phyloP scores from a whole-genome alignment of 2,329 filamentous ascomycete genomes.

The Orbilia ellipsospora region DNA sequence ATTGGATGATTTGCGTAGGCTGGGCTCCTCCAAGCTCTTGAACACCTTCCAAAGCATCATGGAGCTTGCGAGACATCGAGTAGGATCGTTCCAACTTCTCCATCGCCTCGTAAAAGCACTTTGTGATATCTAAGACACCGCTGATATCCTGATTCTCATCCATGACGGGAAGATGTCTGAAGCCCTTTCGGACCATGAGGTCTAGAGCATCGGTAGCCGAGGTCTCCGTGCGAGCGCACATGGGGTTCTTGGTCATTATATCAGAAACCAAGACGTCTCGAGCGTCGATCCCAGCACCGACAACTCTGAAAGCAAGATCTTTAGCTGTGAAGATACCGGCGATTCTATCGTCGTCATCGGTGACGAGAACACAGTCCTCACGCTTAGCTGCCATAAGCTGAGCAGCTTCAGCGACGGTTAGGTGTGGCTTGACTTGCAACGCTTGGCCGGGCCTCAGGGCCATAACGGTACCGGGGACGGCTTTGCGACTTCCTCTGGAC shows the following conservation, averaged over 20 bases:
- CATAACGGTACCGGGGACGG: slow-evolving; percentile 90
- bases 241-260: slow-evolving; percentile 99
- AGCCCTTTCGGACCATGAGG: slow-evolving; percentile 97
- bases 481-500: slow-evolving; percentile 84
- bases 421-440: slow-evolving; percentile 95
- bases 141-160: slow-evolving; percentile 99
- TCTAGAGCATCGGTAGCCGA: slow-evolving; percentile 97
- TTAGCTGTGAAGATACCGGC: slow-evolving; percentile 99
- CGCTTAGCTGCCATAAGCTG: slow-evolving; percentile 99
- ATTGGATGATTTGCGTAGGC: slow-evolving; percentile 98
- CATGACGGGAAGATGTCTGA: slow-evolving; percentile 98
- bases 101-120: slow-evolving; percentile 99
- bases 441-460: slow-evolving; percentile 94
- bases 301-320: slow-evolving; percentile 95
- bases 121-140: slow-evolving; percentile 97
- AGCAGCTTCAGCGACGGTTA: slow-evolving; percentile 93
- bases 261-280: slow-evolving; percentile 92
- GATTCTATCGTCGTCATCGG: slow-evolving; percentile 96
- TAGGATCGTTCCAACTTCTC: slow-evolving; percentile 98
- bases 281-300: slow-evolving; percentile 88
- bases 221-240: slow-evolving; percentile 96
- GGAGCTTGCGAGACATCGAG: slow-evolving; percentile 92
- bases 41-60: slow-evolving; percentile 92
- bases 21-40: slow-evolving; percentile 96
- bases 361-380: slow-evolving; percentile 97